Base-by-base conservation (phyloP, 2,329 filamentous ascomycete genomes). In the Triangularia verruculosa region DNA sequence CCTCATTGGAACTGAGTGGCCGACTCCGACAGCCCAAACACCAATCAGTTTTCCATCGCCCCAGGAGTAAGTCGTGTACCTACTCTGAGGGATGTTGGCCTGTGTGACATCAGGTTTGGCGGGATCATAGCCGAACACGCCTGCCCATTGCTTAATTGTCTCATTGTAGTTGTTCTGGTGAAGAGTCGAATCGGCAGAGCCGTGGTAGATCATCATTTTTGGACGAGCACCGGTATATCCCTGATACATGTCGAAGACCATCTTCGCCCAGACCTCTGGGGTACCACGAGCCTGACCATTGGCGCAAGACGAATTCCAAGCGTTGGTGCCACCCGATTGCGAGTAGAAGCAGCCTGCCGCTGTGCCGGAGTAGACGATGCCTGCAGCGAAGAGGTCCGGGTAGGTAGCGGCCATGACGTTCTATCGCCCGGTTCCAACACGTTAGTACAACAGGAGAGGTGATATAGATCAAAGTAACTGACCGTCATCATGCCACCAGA, bases 141-240 rank as follows among this genome's bases (percentile, higher is more conserved):
- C 79, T 0, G 80, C 78, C 82, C 82, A 85, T 74, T 84, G 77
- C 76, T 85, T 84, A 70, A 84, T 80, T 59, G 80, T 80, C 75
- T 87, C 85, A 43, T 58, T 66, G 22, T 68, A 85, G 73, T 86
- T 86, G 68, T 79, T 78, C 15, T 80, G 80, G 58, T 77, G 75
- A 9, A 87, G 75, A 0, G 79, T 84, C 11, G 72, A 73, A 70
- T 87, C 84, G 2, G 71, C 73, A 39, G 78, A 80, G 47, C 84
- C 84, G 70, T 87, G 84, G 75, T 82, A 86, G 70, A 86, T 79
- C 71, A 84, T 82, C 79, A 87, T 83, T 61, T 78, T 79, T 1
- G 85, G 84, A 1, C 82, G 76, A 0, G 77, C 61, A 2, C 83
- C 83, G 15, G 73, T 74, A 69, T 85, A 85, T 4, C 77, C 79